phyloP scores from a whole-genome alignment of 2,329 filamentous ascomycete species.

The Daldinia eschscholtzii region DNA sequence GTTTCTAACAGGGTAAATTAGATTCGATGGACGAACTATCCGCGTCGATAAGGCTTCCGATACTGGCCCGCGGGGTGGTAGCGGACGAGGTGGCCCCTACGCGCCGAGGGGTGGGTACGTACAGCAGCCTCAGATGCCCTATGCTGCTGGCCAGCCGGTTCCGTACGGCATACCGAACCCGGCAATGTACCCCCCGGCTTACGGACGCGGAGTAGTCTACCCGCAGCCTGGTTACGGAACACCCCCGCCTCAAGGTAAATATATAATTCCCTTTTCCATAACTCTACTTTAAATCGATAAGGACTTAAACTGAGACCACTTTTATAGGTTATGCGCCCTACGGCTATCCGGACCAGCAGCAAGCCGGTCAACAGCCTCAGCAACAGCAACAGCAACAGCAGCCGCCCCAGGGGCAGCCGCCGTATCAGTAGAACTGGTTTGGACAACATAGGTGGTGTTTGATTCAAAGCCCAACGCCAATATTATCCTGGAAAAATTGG shows the following conservation, averaged over 20 bases:
- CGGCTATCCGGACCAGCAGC: slow-evolving; percentile 61
- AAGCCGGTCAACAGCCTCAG: slow-evolving; percentile 55
- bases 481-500: slow-evolving; percentile 6
- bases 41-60: slow-evolving; percentile 97
- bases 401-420: slow-evolving; percentile 56
- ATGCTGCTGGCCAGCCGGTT: slow-evolving; percentile 54
- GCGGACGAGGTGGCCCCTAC: slow-evolving; percentile 53
- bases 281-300: slow-evolving; percentile 17
- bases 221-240: slow-evolving; percentile 57
- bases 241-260: slow-evolving; percentile 60
- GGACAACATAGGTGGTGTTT: neutral
- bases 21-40: slow-evolving; percentile 94
- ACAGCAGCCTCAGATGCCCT: slow-evolving; percentile 53
- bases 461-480: neutral
- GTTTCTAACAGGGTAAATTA: slow-evolving; percentile 55
- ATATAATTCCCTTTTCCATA: neutral
- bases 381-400: slow-evolving; percentile 51
- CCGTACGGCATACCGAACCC: slow-evolving; percentile 56
- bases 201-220: slow-evolving; percentile 61
- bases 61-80: slow-evolving; percentile 73
- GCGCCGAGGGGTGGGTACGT: slow-evolving; percentile 53
- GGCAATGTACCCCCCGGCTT: slow-evolving; percentile 57
- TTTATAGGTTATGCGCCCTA: slow-evolving; percentile 54
- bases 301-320: neutral
- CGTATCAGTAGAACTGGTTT: slow-evolving; percentile 55